phyloP scores from a whole-genome alignment of 805 yeast species.

The Wickerhamiella azymoides region DNA sequence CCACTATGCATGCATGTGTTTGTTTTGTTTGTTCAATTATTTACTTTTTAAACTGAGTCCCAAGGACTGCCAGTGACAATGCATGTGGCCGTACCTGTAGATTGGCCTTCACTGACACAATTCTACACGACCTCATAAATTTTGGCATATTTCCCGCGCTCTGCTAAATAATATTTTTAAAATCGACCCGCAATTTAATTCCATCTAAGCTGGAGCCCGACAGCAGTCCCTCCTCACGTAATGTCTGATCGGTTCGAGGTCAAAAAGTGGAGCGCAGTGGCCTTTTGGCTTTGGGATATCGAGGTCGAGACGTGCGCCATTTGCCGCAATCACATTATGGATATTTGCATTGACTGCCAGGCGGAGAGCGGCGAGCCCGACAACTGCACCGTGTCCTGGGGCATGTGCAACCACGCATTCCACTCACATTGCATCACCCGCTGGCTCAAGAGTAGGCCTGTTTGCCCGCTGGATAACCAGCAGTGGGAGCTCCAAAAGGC shows the following conservation, averaged over 20 bases:
- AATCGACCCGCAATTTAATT: no score
- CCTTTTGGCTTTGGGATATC: constrained; percentile 99
- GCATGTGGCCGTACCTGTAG: no score
- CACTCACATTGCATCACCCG: constrained; percentile 92
- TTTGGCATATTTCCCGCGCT: no score
- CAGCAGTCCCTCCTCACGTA: background rate
- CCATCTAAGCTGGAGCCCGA: no score
- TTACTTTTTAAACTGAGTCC: no score
- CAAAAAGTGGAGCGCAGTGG: constrained; percentile 97
- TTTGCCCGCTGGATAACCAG: constrained; percentile 90
- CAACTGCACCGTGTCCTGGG: constrained; percentile 94
- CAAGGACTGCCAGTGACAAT: no score
- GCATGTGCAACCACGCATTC: constrained; percentile 94
- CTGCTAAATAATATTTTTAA: no score
- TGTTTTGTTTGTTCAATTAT: no score
- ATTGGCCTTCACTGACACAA: no score
- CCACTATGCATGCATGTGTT: no score
- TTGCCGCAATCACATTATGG: constrained; percentile 96
- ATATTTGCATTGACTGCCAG: constrained; percentile 91
- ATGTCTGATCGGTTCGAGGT: constrained; percentile 52
- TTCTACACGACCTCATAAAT: no score
- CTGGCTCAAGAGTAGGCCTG: constrained; percentile 90
- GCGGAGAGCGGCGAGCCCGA: constrained; percentile 55
- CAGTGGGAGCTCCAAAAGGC: constrained; percentile 60
- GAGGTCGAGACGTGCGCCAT: constrained; percentile 95